A percentile compares a stretch with the other conserved stretches of the same genome.
phyloP scores from a whole-genome alignment of 176 grass and related monocot genomes.

The Triticum dicoccoides region DNA sequence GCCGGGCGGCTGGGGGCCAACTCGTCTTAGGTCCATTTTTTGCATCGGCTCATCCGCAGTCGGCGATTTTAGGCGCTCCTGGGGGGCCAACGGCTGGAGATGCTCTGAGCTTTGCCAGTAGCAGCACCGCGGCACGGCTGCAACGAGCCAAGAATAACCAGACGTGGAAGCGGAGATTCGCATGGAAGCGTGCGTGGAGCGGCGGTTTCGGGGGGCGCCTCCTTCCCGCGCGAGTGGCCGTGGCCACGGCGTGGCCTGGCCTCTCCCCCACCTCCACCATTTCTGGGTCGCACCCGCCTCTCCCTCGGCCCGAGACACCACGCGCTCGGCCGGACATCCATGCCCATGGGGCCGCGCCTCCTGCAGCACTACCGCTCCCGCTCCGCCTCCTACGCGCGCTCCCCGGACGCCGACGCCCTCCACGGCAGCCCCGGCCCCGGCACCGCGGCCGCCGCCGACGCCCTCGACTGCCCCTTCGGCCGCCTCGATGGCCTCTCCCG shows the following conservation, averaged over 20 bases:
- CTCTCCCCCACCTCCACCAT: constrained; percentile 12
- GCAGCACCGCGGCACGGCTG: too few species aligned
- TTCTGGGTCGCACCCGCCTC: constrained; percentile 19
- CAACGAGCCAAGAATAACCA: not conserved
- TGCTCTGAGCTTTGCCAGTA: too few species aligned
- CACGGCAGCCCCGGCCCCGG: not conserved
- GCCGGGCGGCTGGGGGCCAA: too few species aligned
- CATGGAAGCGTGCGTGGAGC: not conserved
- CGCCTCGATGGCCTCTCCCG: constrained; percentile 45
- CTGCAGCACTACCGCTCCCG: constrained; percentile 41
- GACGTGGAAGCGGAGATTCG: too few species aligned
- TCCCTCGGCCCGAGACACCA: constrained; percentile 19
- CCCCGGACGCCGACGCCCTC: constrained; percentile 25
- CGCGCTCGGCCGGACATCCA: constrained; percentile 3
- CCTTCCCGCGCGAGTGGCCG: not conserved
- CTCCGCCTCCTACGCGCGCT: constrained; percentile 49
- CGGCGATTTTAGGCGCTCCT: too few species aligned
- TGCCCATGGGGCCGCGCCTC: constrained; percentile 29
- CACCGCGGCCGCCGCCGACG: not conserved
- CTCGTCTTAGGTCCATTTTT: too few species aligned
- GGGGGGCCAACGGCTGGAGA: too few species aligned
- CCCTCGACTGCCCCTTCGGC: constrained; percentile 67
- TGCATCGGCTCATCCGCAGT: too few species aligned
- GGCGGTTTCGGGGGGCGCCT: not conserved
- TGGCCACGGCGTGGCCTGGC: too few species aligned